Evolutionary conservation across 2,329 filamentous ascomycete genomes (phyloP).

Genomic region (Plenodomus lindquistii): DNA sequence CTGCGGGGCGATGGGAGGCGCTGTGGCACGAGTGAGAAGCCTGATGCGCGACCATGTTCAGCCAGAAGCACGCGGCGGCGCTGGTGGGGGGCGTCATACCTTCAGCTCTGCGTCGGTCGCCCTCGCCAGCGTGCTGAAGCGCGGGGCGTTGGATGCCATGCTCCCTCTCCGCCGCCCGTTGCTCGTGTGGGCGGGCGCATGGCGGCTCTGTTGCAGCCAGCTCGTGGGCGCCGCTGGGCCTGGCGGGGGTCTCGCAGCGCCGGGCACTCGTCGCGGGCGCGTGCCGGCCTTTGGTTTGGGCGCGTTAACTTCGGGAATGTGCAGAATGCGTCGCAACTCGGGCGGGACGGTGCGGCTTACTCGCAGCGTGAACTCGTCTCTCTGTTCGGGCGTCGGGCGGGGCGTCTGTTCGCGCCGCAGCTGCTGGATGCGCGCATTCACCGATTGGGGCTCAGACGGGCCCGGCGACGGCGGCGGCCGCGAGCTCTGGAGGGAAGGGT

Average conservation of each 20-base stretch:
- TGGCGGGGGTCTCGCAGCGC: slow-evolving; percentile 39
- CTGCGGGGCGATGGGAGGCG: slow-evolving; percentile 42
- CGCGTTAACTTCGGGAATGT: slow-evolving; percentile 51
- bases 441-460: slow-evolving; percentile 37
- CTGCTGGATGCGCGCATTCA: slow-evolving; percentile 54
- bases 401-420: slow-evolving; percentile 50
- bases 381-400: slow-evolving; percentile 46
- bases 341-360: slow-evolving; percentile 52
- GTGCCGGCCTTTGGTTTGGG: slow-evolving; percentile 50
- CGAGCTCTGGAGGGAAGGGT: slow-evolving; percentile 41
- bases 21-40: slow-evolving; percentile 31
- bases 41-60: slow-evolving; percentile 12
- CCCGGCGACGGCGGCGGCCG: slow-evolving; percentile 26
- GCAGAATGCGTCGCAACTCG: slow-evolving; percentile 49
- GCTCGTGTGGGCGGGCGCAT: slow-evolving; percentile 27
- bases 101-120: slow-evolving; percentile 30
- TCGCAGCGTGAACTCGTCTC: slow-evolving; percentile 49
- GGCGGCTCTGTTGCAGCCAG: slow-evolving; percentile 46
- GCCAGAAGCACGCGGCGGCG: slow-evolving; percentile 6
- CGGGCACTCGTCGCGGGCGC: slow-evolving; percentile 26
- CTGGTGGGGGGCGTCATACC: slow-evolving; percentile 20
- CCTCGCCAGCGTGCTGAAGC: slow-evolving; percentile 31
- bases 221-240: slow-evolving; percentile 53
- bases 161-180: slow-evolving; percentile 13
- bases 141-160: slow-evolving; percentile 4